Evolutionary conservation across 441 rosid genomes (phyloP), one percentile per base, ranked within the genome.

Genomic region (Adansonia gregorii): DNA sequence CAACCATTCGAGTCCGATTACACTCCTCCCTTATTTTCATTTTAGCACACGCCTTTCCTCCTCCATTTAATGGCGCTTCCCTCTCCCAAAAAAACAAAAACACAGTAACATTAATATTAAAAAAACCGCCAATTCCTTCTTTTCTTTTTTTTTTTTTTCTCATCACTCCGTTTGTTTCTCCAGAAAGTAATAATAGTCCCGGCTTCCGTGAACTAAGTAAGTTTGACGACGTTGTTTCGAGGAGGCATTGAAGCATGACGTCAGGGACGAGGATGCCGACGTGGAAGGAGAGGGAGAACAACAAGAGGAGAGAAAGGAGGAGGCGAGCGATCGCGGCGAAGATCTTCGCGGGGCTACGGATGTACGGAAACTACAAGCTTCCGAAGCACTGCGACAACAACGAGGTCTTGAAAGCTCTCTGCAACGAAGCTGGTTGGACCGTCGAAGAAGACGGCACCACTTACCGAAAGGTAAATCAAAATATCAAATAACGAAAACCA

Each of bases 371-470:
- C 86, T 90, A 78, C 85, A 88, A 84, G 83, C 89, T 90, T 0
- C 94, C 94, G 0, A 90, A 90, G 81, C 94, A 90, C 86, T 90
- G 94, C 81, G 94, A 90, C 72, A 90, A 90, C 82, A 90, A 90
- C 82, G 92, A 90, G 76, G 94, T 90, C 11, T 80, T 90, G 1
- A 90, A 88, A 87, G 94, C 92, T 64, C 87, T 90, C 10, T 90
- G 94, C 56, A 72, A 83, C 19, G 94, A 90, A 75, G 94, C 94
- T 46, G 92, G 94, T 3, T 90, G 94, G 94, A 87, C 86, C 8
- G 94, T 90, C 3, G 94, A 90, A 80, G 90, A 85, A 12, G 94
- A 90, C 80, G 94, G 94, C 76, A 90, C 94, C 56, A 88, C 94
- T 67, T 88, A 90, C 85, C 79, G 90, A 10, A 90, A 88, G 94